A percentile compares a stretch with the other conserved stretches of the same genome.
Evolutionary conservation across 208 protist genomes (phyloP).

Genomic region (Leptomonas pyrrhocoris): DNA sequence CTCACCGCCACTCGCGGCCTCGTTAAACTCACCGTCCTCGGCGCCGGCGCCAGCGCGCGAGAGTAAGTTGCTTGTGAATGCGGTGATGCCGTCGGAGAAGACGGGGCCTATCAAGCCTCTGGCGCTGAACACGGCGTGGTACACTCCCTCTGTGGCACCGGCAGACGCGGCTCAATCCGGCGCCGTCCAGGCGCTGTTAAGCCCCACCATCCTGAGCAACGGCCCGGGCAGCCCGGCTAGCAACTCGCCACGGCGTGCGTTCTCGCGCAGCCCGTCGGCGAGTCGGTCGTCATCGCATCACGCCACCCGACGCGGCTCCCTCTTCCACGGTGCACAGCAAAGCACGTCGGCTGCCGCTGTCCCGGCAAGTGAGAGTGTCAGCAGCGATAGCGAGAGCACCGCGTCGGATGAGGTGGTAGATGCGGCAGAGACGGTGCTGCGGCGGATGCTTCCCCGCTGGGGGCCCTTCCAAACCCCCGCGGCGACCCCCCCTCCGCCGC

Average conservation of each 20-base stretch:
- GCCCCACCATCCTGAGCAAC: conserved; percentile 14
- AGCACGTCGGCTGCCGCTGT: conserved; percentile 11
- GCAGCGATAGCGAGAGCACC: conserved; percentile 31
- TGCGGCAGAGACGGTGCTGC: conserved; percentile 20
- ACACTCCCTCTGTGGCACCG: conserved; percentile 5
- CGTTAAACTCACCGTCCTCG: conserved; percentile 6
- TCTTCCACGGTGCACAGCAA: conserved; percentile 19
- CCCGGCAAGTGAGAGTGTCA: conserved; percentile 21
- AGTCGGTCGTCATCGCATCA: conserved; percentile 30
- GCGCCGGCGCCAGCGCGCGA: conserved; percentile 12
- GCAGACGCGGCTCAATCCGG: neutral
- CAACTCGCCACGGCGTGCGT: conserved; percentile 25
- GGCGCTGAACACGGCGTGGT: conserved; percentile 13
- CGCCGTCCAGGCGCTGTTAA: conserved; percentile 5
- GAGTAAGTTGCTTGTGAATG: conserved; percentile 33
- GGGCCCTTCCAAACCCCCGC: conserved; percentile 25
- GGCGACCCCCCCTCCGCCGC: neutral
- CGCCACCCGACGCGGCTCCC: conserved; percentile 18
- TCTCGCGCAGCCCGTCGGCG: conserved; percentile 23
- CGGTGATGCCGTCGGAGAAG: conserved; percentile 41
- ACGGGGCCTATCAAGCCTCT: conserved; percentile 28
- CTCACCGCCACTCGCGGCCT: neutral
- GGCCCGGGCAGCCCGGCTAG: neutral
- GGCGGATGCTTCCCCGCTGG: conserved; percentile 24
- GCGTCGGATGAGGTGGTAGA: conserved; percentile 35